A percentile compares a stretch with the other conserved stretches of the same genome.
Conservation (phyloP, 441 rosid species). For the Syzygium syzygioides region DNA sequence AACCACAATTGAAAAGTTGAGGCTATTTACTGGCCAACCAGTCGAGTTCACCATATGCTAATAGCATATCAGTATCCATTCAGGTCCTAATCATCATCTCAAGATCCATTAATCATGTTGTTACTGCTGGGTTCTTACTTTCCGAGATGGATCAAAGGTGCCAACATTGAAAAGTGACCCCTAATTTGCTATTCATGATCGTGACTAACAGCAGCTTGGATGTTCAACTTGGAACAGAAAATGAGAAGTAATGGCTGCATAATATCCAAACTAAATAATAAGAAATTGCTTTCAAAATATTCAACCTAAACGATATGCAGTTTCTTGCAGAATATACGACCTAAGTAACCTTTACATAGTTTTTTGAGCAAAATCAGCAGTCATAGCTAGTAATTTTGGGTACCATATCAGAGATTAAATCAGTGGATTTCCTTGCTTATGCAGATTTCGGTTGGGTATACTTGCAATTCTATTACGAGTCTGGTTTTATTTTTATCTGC, state of each 20-base stretch:
- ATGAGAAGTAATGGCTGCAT: background rate
- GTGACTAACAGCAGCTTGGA: background rate
- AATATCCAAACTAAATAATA: background rate
- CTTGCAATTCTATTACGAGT: background rate
- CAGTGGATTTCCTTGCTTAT: background rate
- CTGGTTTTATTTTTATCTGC: background rate
- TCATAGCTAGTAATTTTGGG: background rate
- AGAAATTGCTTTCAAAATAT: background rate
- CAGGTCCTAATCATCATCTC: background rate
- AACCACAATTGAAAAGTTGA: background rate
- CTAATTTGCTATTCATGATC: background rate
- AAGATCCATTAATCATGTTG: background rate
- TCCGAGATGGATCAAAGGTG: background rate
- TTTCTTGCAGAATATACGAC: background rate
- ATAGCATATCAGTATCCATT: background rate
- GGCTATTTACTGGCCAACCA: background rate
- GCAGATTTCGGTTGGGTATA: background rate
- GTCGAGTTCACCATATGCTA: background rate
- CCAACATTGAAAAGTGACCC: background rate
- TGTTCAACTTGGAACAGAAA: background rate
- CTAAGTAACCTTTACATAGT: background rate
- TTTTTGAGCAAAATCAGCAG: background rate
- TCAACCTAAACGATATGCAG: background rate
- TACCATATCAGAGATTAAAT: background rate
- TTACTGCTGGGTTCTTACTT: too few species aligned